Evolutionary conservation across 306 rosid genomes (phyloP), one percentile per base, ranked within the genome.

Genomic region (Pterocarpus macrocarpus): DNA sequence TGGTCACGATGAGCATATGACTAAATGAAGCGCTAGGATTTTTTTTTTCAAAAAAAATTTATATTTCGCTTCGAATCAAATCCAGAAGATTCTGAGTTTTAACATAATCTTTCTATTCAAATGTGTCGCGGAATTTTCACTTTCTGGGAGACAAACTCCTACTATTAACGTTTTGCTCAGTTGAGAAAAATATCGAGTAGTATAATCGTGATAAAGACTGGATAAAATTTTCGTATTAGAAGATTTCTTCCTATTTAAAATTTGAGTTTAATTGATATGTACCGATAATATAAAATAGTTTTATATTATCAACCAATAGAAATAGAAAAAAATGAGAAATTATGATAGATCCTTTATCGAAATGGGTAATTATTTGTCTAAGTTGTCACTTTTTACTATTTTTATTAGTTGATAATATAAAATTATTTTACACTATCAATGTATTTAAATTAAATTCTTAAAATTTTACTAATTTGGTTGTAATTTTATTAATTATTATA

Each of bases 171-270:
- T 75, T 59, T 75, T 5, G 50, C 36, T 58, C 47, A 58, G 11
- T 74, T 58, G 36, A 39, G 41, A 57, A 57, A 33, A 39, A 12
- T 57, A n/a, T 8, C 22, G 50, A 71, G 77, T 55, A 65, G 65
- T 15, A n/a, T n/a, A 53, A 53, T 53, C 30, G 30, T 1, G 30
- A 53, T 5, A 53, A n/a, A n/a, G 59, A 53, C 28, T 53, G 4
- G 47, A 15, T 53, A n/a, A 53, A 53, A 15, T 0, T n/a, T 15
- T 53, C 59, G n/a, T n/a, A 53, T 53, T 53, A 53, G 63, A 57
- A 8, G 32, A 2, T 34, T 57, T 57, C 5, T 57, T 7, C 22
- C 63, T 2, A 22, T 22, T 57, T 22, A 57, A 22, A n/a, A n/a
- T n/a, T n/a, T n/a, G n/a, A n/a, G n/a, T n/a, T n/a, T n/a, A n/a